Conservation (phyloP, 805 yeast genomes). For the Cyberlindnera euphorbiiphila region DNA sequence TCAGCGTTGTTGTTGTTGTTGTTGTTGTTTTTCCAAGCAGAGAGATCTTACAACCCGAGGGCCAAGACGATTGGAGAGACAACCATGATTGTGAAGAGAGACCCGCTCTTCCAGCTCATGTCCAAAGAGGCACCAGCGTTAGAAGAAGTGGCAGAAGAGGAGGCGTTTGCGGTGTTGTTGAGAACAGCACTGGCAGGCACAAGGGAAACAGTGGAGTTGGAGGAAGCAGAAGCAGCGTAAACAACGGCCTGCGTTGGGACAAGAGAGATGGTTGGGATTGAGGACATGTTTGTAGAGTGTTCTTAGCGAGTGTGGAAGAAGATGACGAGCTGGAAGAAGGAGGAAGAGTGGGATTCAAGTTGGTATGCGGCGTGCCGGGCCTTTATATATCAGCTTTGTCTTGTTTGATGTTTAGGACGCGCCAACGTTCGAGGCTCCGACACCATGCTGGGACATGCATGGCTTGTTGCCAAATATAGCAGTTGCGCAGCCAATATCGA, state of each 20-base stretch:
- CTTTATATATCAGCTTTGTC: too few species aligned
- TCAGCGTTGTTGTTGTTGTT: not conserved
- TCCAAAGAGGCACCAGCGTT: slow-evolving; percentile 34
- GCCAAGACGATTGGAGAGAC: slow-evolving; percentile 34
- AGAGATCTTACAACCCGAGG: slow-evolving; percentile 28
- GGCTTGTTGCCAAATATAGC: too few species aligned
- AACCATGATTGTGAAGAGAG: slow-evolving; percentile 35
- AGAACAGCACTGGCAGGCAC: too few species aligned
- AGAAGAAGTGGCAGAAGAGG: slow-evolving; percentile 23
- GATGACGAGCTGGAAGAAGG: not conserved
- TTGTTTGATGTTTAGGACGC: too few species aligned
- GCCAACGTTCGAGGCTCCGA: too few species aligned
- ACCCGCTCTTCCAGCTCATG: slow-evolving; percentile 39
- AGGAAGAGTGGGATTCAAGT: not conserved
- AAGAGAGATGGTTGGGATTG: slow-evolving; percentile 16
- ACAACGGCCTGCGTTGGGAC: slow-evolving; percentile 29
- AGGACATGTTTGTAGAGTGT: slow-evolving; percentile 3
- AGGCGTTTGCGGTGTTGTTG: slow-evolving; percentile 25
- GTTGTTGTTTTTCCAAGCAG: not conserved
- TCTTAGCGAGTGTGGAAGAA: not conserved
- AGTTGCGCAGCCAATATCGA: too few species aligned
- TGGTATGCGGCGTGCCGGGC: too few species aligned
- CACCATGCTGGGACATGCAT: too few species aligned
- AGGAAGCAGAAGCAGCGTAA: slow-evolving; percentile 15
- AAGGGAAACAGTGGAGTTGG: slow-evolving; percentile 16